phyloP scores from a whole-genome alignment of 306 rosid genomes.

The Arachis hypogaea region DNA sequence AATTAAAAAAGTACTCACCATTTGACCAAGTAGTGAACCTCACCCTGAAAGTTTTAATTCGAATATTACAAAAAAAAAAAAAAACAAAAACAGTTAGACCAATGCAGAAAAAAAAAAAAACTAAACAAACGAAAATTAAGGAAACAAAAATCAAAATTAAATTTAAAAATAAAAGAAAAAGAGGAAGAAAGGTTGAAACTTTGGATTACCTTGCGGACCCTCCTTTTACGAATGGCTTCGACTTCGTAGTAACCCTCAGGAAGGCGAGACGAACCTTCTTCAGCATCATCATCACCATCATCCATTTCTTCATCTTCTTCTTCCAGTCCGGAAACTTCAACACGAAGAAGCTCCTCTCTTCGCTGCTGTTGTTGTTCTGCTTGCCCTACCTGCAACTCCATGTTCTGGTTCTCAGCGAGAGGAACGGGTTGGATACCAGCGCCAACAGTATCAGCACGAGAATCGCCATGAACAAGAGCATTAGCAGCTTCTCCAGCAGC shows the following conservation, averaged over 20 bases:
- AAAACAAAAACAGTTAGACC: conserved; percentile 30
- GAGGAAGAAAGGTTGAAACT: conserved; percentile 18
- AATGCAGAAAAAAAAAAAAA: background rate
- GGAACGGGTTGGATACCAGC: background rate
- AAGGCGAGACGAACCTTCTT: conserved; percentile 38
- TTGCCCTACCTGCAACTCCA: conserved; percentile 30
- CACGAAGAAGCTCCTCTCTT: conserved; percentile 24
- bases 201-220: conserved; percentile 68
- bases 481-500: background rate
- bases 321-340: conserved; percentile 29
- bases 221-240: conserved; percentile 79
- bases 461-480: conserved; percentile 13
- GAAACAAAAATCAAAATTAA: background rate
- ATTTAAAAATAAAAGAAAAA: background rate
- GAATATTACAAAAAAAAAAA: background rate
- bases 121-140: background rate
- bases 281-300: conserved; percentile 19
- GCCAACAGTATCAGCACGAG: conserved; percentile 30
- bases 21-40: conserved; percentile 79
- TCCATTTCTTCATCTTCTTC: conserved; percentile 39
- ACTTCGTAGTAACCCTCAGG: conserved; percentile 74
- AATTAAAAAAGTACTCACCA: conserved; percentile 60
- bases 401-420: conserved; percentile 34
- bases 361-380: conserved; percentile 15
- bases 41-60: conserved; percentile 58